A percentile compares a stretch with the other conserved stretches of the same genome.
These are phyloP conservation scores for Xylaria sp. DNA, from an alignment of 2,329 filamentous ascomycete species.

Conservation along the genomic window DNA sequence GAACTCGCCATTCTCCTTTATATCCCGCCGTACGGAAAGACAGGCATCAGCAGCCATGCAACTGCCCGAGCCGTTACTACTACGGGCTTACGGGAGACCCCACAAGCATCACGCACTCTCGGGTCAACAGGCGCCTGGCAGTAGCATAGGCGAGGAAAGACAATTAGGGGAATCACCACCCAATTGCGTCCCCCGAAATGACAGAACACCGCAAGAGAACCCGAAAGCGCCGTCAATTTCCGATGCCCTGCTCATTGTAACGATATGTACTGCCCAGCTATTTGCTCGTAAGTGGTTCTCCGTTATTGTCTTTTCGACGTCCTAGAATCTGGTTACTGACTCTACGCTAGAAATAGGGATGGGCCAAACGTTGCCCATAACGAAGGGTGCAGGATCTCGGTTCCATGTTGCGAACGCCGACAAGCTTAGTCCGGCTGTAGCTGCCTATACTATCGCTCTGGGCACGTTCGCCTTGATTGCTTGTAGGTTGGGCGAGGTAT, in stretches of 20 bases:
- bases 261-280: constrained; percentile 54
- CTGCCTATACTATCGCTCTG: constrained; percentile 60
- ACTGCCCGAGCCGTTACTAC: constrained; percentile 25
- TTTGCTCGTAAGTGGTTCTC: constrained; percentile 43
- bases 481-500: constrained; percentile 62
- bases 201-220: constrained; percentile 8
- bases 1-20: constrained; percentile 16
- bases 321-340: constrained; percentile 8
- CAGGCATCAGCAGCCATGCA: neutral
- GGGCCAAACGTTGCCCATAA: constrained; percentile 53
- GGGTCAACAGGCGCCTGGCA: constrained; percentile 4
- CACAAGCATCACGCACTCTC: constrained; percentile 3
- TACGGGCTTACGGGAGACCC: constrained; percentile 15
- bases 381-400: constrained; percentile 53
- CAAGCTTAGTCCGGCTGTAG: constrained; percentile 61
- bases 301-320: neutral
- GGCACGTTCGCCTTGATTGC: constrained; percentile 64
- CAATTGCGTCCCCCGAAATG: neutral
- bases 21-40: constrained; percentile 6
- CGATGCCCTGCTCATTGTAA: constrained; percentile 47
- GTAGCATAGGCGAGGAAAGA: constrained; percentile 19
- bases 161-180: constrained; percentile 2
- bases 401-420: constrained; percentile 52
- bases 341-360: constrained; percentile 47
- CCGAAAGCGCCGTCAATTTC: constrained; percentile 29